Evolutionary conservation across 2,329 filamentous ascomycete genomes (phyloP), one percentile per base, ranked within the genome.

Genomic region (Aspergillus brunneoviolaceus): DNA sequence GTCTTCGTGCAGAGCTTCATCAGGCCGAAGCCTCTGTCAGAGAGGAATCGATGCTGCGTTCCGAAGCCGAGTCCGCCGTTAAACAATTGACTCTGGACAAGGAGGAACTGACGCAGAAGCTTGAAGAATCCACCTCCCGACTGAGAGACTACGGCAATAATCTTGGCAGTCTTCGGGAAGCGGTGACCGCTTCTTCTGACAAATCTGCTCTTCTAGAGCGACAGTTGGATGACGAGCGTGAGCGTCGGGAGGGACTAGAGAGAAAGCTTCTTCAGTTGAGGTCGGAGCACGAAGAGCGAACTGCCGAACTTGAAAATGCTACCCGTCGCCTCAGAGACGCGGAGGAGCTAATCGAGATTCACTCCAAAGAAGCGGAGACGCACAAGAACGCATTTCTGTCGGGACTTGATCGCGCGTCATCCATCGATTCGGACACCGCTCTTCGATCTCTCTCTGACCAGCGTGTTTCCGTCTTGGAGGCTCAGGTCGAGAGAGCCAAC

Each of bases 81-180:
- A 87, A 91, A 67, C 79, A 96, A 60, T 79, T 96, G n/a, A 84
- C 84, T 57, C 84, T 96, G n/a, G 94, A 98, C 72, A 96, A 95
- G 74, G 85, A 89, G 3, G 91, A 96, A 64, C 76, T 96, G 14
- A 82, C 85, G 56, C 80, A 80, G 35, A 90, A 88, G 71, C 86
- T 91, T 58, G 83, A 89, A 19, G 88, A 90, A 39, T 84, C 85
- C 3, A 75, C 87, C 1, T 82, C 84, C n/a, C 87, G 85, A 56
- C 84, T 89, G 0, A 87, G 87, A 70, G 90, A 89, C 57, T 88
- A 92, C 68, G 82, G 83, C 11, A 82, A 86, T 16, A 88, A 91
- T 5, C 86, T 99, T 51, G 85, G 85, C 33, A 87, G 90, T 3
- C 81, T 99, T 48, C 87, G 89, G 39, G 87, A 87, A 62, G 94